Percentiles rank a stretch among this genome's conserved stretches.
Conservation (phyloP, 176 grass and related monocot genomes). For the Musa acuminata region DNA sequence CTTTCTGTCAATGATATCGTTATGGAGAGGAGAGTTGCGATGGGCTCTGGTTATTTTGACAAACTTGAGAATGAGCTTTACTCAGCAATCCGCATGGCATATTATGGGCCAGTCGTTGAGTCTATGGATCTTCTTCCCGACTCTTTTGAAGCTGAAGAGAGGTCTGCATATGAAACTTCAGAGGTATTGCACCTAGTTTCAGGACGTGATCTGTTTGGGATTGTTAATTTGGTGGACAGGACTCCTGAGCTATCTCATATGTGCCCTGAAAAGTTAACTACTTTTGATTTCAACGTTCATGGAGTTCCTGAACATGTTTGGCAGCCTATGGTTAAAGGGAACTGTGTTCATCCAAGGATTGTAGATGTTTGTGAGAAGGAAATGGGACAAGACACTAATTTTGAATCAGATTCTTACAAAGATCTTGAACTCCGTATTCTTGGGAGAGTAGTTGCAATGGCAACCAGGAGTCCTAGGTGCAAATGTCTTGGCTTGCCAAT, state of each 20-base stretch:
- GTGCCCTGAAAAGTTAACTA: constrained; percentile 37
- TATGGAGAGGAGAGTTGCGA: constrained; percentile 52
- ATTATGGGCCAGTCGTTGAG: constrained; percentile 63
- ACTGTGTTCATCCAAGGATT: constrained; percentile 6
- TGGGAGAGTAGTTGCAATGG: constrained; percentile 64
- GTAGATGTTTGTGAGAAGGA: constrained; percentile 1
- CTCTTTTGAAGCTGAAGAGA: constrained; percentile 91
- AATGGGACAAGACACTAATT: not conserved
- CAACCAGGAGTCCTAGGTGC: constrained; percentile 58
- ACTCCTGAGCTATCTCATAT: constrained; percentile 34
- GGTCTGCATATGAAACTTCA: constrained; percentile 60
- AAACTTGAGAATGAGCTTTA: constrained; percentile 87
- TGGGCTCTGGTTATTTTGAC: constrained; percentile 61
- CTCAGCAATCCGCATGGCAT: constrained; percentile 62
- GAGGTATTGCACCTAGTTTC: constrained; percentile 91
- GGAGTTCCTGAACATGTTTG: constrained; percentile 17
- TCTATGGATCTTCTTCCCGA: constrained; percentile 81
- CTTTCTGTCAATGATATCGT: constrained; percentile 69
- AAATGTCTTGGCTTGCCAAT: constrained; percentile 38
- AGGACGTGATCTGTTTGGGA: constrained; percentile 83
- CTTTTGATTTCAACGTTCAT: constrained; percentile 11
- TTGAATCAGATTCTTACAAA: constrained; percentile 47
- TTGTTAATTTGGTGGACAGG: constrained; percentile 47
- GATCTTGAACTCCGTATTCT: constrained; percentile 68
- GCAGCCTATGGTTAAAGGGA: constrained; percentile 12